Evolutionary conservation across 768 basidiomycete species (phyloP).

Genomic region (Pleurotus pulmonarius): DNA sequence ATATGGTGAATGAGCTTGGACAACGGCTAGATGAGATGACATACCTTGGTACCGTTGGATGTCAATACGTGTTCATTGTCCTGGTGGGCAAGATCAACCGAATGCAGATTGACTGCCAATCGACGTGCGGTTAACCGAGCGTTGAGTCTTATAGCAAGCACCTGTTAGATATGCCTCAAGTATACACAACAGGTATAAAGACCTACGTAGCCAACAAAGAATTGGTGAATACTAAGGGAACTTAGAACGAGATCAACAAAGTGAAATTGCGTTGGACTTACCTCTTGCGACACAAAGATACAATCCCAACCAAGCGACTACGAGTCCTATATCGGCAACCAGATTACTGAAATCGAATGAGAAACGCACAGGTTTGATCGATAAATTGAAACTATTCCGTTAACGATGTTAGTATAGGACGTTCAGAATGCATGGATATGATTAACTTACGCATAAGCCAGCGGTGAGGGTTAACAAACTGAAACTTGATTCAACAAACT

Average conservation of each 20-base stretch:
- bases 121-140: background rate
- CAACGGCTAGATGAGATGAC: too few relatives aligned
- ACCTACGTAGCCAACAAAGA: background rate
- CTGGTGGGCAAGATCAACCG: background rate
- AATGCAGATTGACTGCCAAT: background rate
- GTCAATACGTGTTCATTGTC: background rate
- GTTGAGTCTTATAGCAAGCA: background rate
- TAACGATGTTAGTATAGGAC: background rate
- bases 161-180: background rate
- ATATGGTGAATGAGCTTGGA: too few relatives aligned
- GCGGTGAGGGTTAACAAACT: background rate
- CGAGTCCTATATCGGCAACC: background rate
- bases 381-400: background rate
- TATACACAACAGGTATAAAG: background rate
- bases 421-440: background rate
- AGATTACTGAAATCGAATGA: background rate
- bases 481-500: too few relatives aligned
- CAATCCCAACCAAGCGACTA: background rate
- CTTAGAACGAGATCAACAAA: background rate
- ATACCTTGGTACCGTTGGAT: too few relatives aligned
- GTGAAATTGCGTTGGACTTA: background rate
- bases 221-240: background rate
- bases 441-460: background rate
- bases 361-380: background rate
- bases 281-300: background rate